phyloP scores from a whole-genome alignment of 1,284 basidiomycete genomes.

The Irpex sp. region DNA sequence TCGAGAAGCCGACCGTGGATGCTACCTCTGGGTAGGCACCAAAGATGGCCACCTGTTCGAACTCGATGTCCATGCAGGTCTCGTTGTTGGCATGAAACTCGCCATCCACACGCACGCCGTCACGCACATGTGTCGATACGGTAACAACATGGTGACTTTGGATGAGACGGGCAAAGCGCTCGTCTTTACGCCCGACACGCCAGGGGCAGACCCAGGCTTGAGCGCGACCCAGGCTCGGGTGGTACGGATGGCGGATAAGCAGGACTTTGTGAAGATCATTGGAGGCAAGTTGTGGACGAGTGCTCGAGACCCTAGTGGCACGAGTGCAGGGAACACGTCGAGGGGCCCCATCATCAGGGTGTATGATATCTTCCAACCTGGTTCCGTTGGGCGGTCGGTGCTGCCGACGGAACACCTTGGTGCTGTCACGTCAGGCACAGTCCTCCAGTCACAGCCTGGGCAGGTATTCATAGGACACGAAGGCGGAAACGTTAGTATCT shows the following conservation, averaged over 20 bases:
- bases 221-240: conserved; percentile 52
- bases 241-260: conserved; percentile 75
- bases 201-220: conserved; percentile 34
- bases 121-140: conserved; percentile 69
- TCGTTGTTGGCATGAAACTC: conserved; percentile 52
- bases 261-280: conserved; percentile 73
- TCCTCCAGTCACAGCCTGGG: conserved; percentile 67
- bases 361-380: conserved; percentile 66
- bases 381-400: conserved; percentile 45
- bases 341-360: conserved; percentile 73
- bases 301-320: conserved; percentile 44
- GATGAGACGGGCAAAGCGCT: conserved; percentile 84
- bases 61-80: conserved; percentile 64
- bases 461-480: conserved; percentile 91
- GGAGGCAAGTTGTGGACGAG: conserved; percentile 81
- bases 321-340: conserved; percentile 34
- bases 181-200: conserved; percentile 55
- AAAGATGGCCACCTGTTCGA: conserved; percentile 87
- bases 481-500: conserved; percentile 83
- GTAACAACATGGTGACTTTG: conserved; percentile 67
- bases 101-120: conserved; percentile 66
- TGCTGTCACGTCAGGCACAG: conserved; percentile 76
- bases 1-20: conserved; percentile 34
- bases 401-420: conserved; percentile 66
- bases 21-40: conserved; percentile 79